A percentile compares a stretch with the other conserved stretches of the same genome.
These are phyloP conservation scores for Blastocystis sp. DNA, from an alignment of 352 stramenopile species.

Conservation along the genomic window DNA sequence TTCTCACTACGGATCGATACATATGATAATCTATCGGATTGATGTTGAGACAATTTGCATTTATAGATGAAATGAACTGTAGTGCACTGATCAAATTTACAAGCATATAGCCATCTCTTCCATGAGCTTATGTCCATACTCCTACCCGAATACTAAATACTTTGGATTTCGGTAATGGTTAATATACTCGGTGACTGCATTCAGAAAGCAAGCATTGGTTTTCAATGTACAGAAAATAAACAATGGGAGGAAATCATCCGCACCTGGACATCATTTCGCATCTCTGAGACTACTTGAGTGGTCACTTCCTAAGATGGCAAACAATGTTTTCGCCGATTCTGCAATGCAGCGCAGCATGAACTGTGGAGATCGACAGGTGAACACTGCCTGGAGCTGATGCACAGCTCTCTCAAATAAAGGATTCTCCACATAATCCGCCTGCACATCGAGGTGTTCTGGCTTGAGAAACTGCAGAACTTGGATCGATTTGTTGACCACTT, in stretches of 20 bases:
- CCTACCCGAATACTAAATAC: conserved; percentile 27
- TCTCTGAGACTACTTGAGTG: background rate
- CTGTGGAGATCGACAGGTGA: background rate
- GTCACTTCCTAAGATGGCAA: background rate
- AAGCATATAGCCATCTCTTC: conserved; percentile 49
- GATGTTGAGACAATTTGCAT: conserved; percentile 22
- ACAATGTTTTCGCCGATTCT: background rate
- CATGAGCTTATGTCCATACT: background rate
- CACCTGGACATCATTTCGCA: background rate
- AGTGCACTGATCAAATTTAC: conserved; percentile 38
- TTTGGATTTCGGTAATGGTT: conserved; percentile 35
- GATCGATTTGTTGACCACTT: background rate
- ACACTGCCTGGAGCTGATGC: background rate
- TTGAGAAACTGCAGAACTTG: conserved; percentile 18
- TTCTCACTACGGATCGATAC: background rate
- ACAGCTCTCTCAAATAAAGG: conserved; percentile 13
- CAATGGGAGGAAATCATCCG: conserved; percentile 44
- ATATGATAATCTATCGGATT: conserved; percentile 57
- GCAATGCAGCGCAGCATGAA: background rate
- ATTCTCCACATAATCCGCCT: background rate
- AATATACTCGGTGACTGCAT: background rate
- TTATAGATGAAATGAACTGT: conserved; percentile 49
- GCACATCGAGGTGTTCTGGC: conserved; percentile 18
- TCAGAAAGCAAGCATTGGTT: background rate
- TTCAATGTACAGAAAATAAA: conserved; percentile 39